These are phyloP conservation scores for Pythium periplocum DNA, from an alignment of 352 stramenopile genomes.

Conservation along the genomic window DNA sequence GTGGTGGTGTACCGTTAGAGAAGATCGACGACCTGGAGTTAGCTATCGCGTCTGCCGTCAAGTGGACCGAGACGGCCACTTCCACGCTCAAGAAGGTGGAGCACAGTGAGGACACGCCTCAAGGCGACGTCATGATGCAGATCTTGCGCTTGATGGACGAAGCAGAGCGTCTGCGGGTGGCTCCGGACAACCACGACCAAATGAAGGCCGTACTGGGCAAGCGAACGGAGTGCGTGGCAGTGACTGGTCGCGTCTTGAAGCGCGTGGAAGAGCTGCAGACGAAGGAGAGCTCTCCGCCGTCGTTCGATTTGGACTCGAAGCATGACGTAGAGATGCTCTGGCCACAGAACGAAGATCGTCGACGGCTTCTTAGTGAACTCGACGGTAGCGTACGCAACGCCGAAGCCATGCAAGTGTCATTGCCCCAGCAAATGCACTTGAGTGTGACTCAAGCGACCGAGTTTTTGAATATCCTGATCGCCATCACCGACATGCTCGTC, in stretches of 20 bases:
- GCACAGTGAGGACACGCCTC: no score
- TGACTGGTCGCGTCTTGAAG: constrained; percentile 6
- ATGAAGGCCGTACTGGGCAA: constrained; percentile 13
- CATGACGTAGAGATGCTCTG: constrained; percentile 12
- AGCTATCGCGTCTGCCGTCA: constrained; percentile 9
- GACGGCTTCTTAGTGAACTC: constrained; percentile 9
- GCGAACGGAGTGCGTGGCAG: constrained; percentile 6
- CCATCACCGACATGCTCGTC: constrained; percentile 19
- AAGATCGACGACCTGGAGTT: constrained; percentile 18
- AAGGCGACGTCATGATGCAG: neutral
- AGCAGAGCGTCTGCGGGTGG: neutral
- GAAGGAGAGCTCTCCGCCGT: constrained; percentile 1
- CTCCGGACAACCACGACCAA: constrained; percentile 10
- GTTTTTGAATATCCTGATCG: constrained; percentile 16
- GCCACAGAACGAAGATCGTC: constrained; percentile 14
- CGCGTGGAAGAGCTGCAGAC: constrained; percentile 7
- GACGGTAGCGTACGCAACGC: constrained; percentile 2
- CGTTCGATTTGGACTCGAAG: constrained; percentile 16
- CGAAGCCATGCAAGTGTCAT: no score
- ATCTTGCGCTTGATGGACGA: constrained; percentile 11
- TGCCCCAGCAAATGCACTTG: no score
- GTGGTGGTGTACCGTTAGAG: constrained; percentile 14
- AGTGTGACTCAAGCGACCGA: constrained; percentile 9
- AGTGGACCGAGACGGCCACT: constrained; percentile 11
- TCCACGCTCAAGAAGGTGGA: no score